phyloP scores from a whole-genome alignment of 345 rosid species.

The Gossypium mustelinum region DNA sequence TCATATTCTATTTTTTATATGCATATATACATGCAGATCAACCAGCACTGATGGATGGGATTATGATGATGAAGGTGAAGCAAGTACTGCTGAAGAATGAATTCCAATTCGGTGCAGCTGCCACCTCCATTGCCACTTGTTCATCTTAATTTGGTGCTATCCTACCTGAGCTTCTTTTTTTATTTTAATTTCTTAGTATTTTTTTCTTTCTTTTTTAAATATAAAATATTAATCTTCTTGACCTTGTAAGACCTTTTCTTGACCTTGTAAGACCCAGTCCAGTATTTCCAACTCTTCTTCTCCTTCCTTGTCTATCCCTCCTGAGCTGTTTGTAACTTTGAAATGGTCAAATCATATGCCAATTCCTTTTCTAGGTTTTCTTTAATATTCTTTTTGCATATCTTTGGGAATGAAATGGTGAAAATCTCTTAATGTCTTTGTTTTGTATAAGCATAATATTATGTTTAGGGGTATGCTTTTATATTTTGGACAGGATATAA shows the following conservation, averaged over 20 bases:
- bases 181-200: neutral
- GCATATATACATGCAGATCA: constrained; percentile 19
- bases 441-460: neutral
- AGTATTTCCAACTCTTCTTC: constrained; percentile 46
- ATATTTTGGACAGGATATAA: neutral
- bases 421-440: too few species aligned
- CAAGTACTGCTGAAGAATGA: neutral
- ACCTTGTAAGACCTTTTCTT: constrained; percentile 99
- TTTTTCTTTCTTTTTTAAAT: neutral
- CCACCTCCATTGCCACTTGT: constrained; percentile 2
- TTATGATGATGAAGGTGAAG: neutral
- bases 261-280: constrained; percentile 87
- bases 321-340: constrained; percentile 54
- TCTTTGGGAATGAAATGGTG: too few species aligned
- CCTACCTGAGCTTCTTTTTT: constrained; percentile 88
- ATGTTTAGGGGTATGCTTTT: too few species aligned
- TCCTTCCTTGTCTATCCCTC: constrained; percentile 96
- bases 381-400: too few species aligned
- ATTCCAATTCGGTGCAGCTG: constrained; percentile 13
- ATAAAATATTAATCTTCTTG: constrained; percentile 49
- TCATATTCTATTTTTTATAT: neutral
- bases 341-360: too few species aligned
- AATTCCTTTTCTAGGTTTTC: too few species aligned
- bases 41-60: constrained; percentile 12
- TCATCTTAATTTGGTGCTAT: constrained; percentile 57